Evolutionary conservation across 2,329 filamentous ascomycete genomes (phyloP), one percentile per base, ranked within the genome.

Genomic region (Colletotrichum tanaceti): DNA sequence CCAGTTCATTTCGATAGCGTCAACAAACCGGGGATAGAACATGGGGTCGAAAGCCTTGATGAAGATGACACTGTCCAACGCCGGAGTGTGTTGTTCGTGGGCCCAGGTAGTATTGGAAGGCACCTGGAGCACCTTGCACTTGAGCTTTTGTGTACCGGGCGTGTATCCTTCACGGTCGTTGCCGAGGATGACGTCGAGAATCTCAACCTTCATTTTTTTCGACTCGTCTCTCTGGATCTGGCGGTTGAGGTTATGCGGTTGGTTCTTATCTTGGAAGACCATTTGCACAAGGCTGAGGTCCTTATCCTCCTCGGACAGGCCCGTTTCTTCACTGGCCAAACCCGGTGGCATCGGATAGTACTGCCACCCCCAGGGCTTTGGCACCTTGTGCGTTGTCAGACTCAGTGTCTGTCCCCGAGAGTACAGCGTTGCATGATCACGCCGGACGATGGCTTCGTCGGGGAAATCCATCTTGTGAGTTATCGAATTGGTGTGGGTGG

Each of bases 1-100:
- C n/a, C 14, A 20, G 6, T 50, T 5, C 13, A 16, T 16, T 16
- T 53, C 32, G 13, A 38, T 38, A 18, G 28, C 14, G 11, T 4
- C 13, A 32, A n/a, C 9, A 16, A 10, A 9, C 5, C 24, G 18
- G 28, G 50, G 16, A 38, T 18, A 53, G 28, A 53, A 38, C 14
- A 53, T 18, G 24, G 28, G 50, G 50, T 53, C 50, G 18, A 35
- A 53, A 38, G 5, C 50, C 39, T 52, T 52, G 49, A 35, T 35
- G 49, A 52, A 28, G 28, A 52, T 18, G 1, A 52, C 3, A 16
- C 7, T 7, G 11, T 43, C 41, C 3, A 43, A 16, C n/a, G 41
- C 41, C 13, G 41, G 4, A 16, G 1, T 1, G n/a, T 16, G 41
- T 11, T 43, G 6, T 7, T 43, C 18, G 7, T 18, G 5, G 16